Conservation (phyloP, 495 filamentous ascomycete genomes). For the Chaetomium cochliodes region DNA sequence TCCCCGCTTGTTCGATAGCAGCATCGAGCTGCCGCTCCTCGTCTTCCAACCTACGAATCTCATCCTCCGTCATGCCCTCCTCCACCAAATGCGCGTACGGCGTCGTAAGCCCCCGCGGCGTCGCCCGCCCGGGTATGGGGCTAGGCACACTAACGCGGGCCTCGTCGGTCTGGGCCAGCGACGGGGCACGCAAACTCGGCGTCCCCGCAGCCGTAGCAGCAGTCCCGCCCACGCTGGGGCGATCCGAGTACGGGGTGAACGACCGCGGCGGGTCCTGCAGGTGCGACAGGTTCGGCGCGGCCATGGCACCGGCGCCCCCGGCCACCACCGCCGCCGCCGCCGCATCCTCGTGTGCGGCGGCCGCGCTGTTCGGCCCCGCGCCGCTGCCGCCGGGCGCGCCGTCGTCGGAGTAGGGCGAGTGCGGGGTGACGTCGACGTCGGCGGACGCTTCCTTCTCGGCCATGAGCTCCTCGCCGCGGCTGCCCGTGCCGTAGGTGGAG, state of each 20-base stretch:
- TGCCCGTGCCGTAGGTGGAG: conserved; percentile 27
- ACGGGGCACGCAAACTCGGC: conserved; percentile 21
- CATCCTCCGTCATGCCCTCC: conserved; percentile 52
- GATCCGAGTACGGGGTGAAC: conserved; percentile 44
- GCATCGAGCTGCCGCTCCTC: conserved; percentile 50
- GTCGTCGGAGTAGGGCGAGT: conserved; percentile 43
- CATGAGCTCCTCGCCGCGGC: conserved; percentile 38
- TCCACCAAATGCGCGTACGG: conserved; percentile 50
- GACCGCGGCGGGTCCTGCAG: conserved; percentile 25
- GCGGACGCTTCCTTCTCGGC: conserved; percentile 43
- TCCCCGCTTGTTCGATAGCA: conserved; percentile 46
- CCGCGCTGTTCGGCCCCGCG: conserved; percentile 5
- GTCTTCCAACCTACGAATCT: conserved; percentile 49
- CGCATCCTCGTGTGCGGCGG: neutral
- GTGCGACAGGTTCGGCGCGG: conserved; percentile 11
- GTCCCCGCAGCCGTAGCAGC: conserved; percentile 13
- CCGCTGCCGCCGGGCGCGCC: conserved; percentile 22
- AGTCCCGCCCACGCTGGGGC: conserved; percentile 12
- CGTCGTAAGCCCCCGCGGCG: conserved; percentile 30
- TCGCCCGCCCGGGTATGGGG: conserved; percentile 26
- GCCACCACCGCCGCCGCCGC: no score
- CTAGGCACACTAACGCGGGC: conserved; percentile 22
- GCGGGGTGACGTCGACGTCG: conserved; percentile 36
- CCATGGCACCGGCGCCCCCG: neutral
- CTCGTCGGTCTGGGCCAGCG: conserved; percentile 17